phyloP scores from a whole-genome alignment of 2,329 filamentous ascomycete genomes.

The Epicoccum sorghinum region DNA sequence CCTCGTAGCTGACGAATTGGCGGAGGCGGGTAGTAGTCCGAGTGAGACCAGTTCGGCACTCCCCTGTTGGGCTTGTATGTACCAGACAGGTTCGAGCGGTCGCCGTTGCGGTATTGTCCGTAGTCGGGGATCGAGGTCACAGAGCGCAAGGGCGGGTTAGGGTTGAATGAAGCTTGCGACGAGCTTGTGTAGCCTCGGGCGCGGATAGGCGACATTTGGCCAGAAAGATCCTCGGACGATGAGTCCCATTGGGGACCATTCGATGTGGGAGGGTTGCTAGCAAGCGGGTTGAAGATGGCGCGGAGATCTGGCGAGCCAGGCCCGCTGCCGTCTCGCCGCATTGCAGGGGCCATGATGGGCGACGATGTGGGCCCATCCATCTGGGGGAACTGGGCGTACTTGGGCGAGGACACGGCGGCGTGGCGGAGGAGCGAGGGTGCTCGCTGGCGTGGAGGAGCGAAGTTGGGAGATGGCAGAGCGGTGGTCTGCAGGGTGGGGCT shows the following conservation, averaged over 20 bases:
- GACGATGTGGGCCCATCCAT: slow-evolving; percentile 30
- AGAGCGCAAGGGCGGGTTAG: slow-evolving; percentile 36
- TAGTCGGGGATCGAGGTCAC: slow-evolving; percentile 49
- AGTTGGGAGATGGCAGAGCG: slow-evolving; percentile 49
- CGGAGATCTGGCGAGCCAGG: slow-evolving; percentile 40
- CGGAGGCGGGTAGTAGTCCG: slow-evolving; percentile 37
- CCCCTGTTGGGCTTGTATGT: slow-evolving; percentile 46
- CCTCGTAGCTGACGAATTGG: slow-evolving; percentile 35
- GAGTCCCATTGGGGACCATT: slow-evolving; percentile 32
- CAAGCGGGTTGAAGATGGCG: slow-evolving; percentile 42
- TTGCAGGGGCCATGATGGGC: slow-evolving; percentile 32
- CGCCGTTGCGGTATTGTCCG: slow-evolving; percentile 34
- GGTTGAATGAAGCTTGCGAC: slow-evolving; percentile 34
- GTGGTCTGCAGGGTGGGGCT: slow-evolving; percentile 39
- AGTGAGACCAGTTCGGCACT: slow-evolving; percentile 45
- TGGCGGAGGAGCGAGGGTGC: slow-evolving; percentile 50
- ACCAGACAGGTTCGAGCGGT: slow-evolving; percentile 40
- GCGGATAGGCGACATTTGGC: slow-evolving; percentile 23
- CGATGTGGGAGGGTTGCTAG: slow-evolving; percentile 42
- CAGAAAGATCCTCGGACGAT: slow-evolving; percentile 30
- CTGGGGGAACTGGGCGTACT: slow-evolving; percentile 29
- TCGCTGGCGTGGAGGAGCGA: slow-evolving; percentile 48
- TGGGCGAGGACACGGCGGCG: slow-evolving; percentile 37
- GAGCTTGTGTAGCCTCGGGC: slow-evolving; percentile 44
- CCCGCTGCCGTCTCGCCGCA: slow-evolving; percentile 34